These are phyloP conservation scores for Paraglomus brasilianum DNA, from an alignment of 192 early-diverging fungal genomes.

Conservation along the genomic window DNA sequence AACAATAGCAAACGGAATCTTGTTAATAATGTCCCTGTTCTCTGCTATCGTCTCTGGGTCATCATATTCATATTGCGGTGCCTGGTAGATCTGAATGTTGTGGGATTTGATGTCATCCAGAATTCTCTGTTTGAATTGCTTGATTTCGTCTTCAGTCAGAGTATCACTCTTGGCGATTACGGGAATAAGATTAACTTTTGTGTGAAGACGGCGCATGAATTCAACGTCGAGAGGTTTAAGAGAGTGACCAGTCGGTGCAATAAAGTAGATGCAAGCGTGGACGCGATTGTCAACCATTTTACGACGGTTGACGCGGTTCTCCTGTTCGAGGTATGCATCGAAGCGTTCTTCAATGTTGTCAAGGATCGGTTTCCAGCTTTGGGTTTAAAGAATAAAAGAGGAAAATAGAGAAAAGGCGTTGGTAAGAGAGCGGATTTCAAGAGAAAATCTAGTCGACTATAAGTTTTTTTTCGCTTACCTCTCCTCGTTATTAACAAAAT, in stretches of 20 bases:
- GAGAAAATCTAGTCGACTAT: not conserved
- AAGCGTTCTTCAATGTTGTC: constrained; percentile 96
- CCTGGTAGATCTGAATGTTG: constrained; percentile 86
- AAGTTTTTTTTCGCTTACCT: constrained; percentile 51
- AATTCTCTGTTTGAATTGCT: constrained; percentile 82
- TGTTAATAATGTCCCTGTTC: constrained; percentile 82
- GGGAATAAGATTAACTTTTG: constrained; percentile 85
- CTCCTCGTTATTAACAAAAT: constrained; percentile 98
- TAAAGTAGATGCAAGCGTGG: constrained; percentile 95
- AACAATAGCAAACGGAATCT: constrained; percentile 96
- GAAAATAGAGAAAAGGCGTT: not conserved
- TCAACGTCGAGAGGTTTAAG: constrained; percentile 91
- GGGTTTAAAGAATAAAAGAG: not conserved
- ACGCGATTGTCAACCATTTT: constrained; percentile 92
- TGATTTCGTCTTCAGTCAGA: constrained; percentile 78
- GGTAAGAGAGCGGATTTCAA: not conserved
- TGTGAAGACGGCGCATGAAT: constrained; percentile 91
- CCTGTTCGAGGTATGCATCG: constrained; percentile 89
- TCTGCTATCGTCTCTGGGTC: constrained; percentile 78
- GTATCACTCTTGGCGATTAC: constrained; percentile 91
- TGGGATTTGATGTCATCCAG: constrained; percentile 79
- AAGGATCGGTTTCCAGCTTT: constrained; percentile 95
- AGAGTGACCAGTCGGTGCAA: constrained; percentile 93
- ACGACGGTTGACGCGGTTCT: constrained; percentile 84
- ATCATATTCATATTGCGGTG: constrained; percentile 78